Conservation (phyloP, 176 grass and related monocot genomes). For the Oryza officinalis region DNA sequence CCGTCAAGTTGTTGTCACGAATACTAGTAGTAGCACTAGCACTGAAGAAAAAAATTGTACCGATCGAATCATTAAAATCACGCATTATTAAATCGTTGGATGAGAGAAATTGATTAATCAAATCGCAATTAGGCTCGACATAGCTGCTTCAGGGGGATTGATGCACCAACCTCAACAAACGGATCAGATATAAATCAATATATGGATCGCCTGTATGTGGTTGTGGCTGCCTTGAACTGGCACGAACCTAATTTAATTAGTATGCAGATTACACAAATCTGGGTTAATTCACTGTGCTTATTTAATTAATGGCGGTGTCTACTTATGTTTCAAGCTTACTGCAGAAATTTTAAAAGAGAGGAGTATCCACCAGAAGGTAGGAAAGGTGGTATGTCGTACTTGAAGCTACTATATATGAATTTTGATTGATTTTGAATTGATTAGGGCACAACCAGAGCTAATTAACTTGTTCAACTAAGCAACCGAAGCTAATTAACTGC, state of each 20-base stretch:
- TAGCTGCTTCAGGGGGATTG: conserved; percentile 23
- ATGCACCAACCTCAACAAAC: conserved; percentile 27
- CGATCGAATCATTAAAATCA: conserved; percentile 3
- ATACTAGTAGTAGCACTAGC: not conserved
- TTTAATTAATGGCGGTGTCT: not conserved
- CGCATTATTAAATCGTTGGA: not conserved
- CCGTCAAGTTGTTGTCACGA: not conserved
- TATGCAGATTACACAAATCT: not conserved
- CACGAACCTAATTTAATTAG: not conserved
- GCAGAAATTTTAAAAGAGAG: not conserved
- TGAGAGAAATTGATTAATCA: not conserved
- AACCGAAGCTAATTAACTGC: not conserved
- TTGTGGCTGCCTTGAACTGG: not conserved
- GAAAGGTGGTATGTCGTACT: conserved; percentile 26
- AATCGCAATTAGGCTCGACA: not conserved
- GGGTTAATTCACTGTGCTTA: not conserved
- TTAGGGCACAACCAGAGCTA: not conserved
- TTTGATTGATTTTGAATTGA: not conserved
- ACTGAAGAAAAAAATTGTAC: not conserved
- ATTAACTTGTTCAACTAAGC: not conserved
- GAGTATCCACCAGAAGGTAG: conserved; percentile 22
- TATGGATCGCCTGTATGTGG: not conserved
- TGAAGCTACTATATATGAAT: not conserved
- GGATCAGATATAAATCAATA: not conserved
- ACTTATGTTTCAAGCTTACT: conserved; percentile 32